Evolutionary conservation across 768 basidiomycete species (phyloP).

Genomic region (Chalciporus sphaerocephalus): DNA sequence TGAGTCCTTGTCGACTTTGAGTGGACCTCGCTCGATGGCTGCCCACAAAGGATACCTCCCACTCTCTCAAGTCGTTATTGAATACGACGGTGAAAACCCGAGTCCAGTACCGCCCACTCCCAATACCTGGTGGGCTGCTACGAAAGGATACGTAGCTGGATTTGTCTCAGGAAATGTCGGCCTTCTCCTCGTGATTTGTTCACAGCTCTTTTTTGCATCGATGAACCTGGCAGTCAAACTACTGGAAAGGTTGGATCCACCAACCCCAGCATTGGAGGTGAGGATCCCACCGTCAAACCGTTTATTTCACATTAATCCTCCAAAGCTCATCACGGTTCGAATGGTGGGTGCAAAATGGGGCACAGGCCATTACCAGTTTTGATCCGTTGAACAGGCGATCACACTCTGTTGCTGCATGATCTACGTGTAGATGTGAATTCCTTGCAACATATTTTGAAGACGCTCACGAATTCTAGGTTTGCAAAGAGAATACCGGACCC

Average conservation of each 20-base stretch:
- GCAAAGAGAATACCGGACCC: conserved; percentile 50
- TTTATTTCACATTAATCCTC: neutral
- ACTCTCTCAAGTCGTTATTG: neutral
- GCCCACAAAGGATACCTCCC: neutral
- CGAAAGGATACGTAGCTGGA: neutral
- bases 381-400: conserved; percentile 35
- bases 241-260: conserved; percentile 52
- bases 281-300: conserved; percentile 6
- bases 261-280: conserved; percentile 56
- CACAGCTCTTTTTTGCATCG: conserved; percentile 57
- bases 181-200: conserved; percentile 50
- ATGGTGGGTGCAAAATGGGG: conserved; percentile 41
- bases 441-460: neutral
- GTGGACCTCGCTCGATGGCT: neutral
- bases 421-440: conserved; percentile 39
- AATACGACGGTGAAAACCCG: neutral
- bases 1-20: neutral
- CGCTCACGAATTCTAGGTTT: conserved; percentile 24
- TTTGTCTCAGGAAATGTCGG: conserved; percentile 45
- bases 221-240: conserved; percentile 65
- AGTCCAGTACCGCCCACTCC: neutral
- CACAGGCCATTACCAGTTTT: neutral
- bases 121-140: neutral
- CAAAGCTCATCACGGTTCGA: conserved; percentile 50
- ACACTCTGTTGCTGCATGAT: conserved; percentile 49